phyloP scores from a whole-genome alignment of 2,329 filamentous ascomycete genomes.

The Zymoseptoria tritici region DNA sequence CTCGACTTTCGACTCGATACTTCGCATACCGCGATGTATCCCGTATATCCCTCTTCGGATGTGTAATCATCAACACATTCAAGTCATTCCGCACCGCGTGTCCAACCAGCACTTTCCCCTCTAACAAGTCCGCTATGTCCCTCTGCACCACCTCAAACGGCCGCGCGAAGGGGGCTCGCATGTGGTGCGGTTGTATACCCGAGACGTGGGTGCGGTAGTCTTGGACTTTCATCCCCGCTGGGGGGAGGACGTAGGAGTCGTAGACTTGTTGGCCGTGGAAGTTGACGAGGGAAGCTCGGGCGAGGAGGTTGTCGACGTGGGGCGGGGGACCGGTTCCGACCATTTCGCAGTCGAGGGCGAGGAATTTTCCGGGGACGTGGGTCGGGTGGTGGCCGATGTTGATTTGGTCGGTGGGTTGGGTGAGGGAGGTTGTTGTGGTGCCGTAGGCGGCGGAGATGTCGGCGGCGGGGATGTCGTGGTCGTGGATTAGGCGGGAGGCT shows the following conservation, averaged over 20 bases:
- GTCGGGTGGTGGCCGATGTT: conserved; percentile 42
- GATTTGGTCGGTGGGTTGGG: conserved; percentile 40
- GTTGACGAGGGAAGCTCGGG: conserved; percentile 83
- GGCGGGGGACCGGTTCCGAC: conserved; percentile 70
- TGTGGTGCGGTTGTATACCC: conserved; percentile 67
- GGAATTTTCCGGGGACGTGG: conserved; percentile 74
- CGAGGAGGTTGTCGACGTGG: conserved; percentile 66
- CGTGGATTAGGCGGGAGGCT: conserved; percentile 33
- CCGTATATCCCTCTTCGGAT: conserved; percentile 69
- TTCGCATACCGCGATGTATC: conserved; percentile 74
- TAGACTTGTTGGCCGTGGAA: conserved; percentile 90
- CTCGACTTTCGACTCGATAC: conserved; percentile 63
- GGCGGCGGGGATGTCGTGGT: conserved; percentile 48
- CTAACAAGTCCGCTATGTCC: conserved; percentile 61
- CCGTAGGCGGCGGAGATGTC: conserved; percentile 55
- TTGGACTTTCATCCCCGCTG: conserved; percentile 58
- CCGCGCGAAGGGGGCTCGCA: conserved; percentile 46
- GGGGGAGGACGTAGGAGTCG: conserved; percentile 79
- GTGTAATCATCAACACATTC: conserved; percentile 65
- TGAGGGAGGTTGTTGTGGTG: conserved; percentile 53
- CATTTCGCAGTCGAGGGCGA: conserved; percentile 97
- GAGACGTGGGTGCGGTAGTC: conserved; percentile 87
- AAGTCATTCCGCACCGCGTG: conserved; percentile 77
- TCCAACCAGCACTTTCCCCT: conserved; percentile 67
- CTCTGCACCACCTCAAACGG: conserved; percentile 69